These are phyloP conservation scores for Astrephomene gubernaculifera DNA, from an alignment of 139 green algal species.

Conservation along the genomic window DNA sequence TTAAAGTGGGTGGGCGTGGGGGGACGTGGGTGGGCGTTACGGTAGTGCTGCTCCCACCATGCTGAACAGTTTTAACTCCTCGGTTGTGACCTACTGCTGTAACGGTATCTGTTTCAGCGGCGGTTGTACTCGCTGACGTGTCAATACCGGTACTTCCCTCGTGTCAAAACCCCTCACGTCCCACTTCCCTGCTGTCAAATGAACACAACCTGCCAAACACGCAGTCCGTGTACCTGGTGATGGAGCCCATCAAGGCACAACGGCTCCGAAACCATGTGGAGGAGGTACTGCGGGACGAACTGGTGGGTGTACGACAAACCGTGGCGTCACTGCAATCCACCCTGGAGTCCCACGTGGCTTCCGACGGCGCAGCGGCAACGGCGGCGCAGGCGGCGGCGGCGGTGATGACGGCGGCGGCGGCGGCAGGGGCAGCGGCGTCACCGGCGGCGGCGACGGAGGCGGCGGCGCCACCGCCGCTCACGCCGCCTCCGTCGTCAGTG, in stretches of 20 bases:
- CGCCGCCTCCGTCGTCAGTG: no score
- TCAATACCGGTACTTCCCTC: no score
- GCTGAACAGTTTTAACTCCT: no score
- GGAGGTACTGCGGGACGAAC: conserved; percentile 1
- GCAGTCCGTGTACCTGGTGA: conserved; percentile 37
- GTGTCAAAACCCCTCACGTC: no score
- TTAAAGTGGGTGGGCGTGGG: background rate
- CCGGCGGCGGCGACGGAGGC: background rate
- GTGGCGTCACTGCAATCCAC: background rate
- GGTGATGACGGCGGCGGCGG: background rate
- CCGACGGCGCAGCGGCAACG: background rate
- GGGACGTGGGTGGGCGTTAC: background rate
- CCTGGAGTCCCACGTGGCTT: background rate
- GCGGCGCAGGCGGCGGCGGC: background rate
- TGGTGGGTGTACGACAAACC: background rate
- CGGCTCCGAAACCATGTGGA: conserved; percentile 36
- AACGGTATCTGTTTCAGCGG: no score
- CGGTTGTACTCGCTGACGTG: no score
- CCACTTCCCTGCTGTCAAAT: no score
- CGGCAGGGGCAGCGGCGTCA: background rate
- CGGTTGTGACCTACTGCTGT: no score
- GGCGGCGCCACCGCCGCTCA: background rate
- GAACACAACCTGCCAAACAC: no score
- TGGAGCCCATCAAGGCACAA: conserved; percentile 42
- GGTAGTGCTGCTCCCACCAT: background rate